phyloP scores from a whole-genome alignment of 345 rosid genomes.

The Crucihimalaya himalaica region DNA sequence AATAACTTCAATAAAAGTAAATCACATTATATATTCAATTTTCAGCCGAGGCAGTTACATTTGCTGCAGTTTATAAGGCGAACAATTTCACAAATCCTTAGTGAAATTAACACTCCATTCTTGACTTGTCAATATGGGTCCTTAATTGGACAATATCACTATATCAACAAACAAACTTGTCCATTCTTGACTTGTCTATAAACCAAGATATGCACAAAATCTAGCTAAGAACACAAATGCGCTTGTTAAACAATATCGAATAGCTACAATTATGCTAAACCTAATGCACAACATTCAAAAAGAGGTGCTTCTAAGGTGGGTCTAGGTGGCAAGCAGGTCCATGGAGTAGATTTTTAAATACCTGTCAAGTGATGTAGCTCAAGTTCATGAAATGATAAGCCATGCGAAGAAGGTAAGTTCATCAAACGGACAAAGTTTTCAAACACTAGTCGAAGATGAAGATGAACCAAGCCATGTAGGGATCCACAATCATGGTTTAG shows the following conservation, averaged over 20 bases:
- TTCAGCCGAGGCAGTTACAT: not conserved
- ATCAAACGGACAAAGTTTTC: conserved; percentile 53
- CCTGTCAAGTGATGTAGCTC: conserved; percentile 65
- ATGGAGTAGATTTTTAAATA: conserved; percentile 36
- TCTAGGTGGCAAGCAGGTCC: not conserved
- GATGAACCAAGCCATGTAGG: conserved; percentile 44
- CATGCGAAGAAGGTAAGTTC: conserved; percentile 44
- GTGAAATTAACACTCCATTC: not conserved
- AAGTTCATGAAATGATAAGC: conserved; percentile 47
- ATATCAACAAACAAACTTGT: not conserved
- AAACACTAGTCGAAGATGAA: conserved; percentile 53
- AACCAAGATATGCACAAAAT: conserved; percentile 1
- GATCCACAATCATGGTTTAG: conserved; percentile 58
- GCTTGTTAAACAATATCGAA: not conserved
- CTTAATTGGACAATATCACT: not conserved
- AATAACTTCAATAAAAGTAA: not conserved
- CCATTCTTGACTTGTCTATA: not conserved
- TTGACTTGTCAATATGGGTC: not conserved
- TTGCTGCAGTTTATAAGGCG: not conserved
- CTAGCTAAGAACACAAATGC: not conserved
- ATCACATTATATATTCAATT: not conserved
- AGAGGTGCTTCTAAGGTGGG: not conserved
- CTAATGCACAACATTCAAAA: not conserved
- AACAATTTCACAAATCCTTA: not conserved
- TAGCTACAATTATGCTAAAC: not conserved